Base-by-base conservation (phyloP, 352 stramenopile genomes). In the Phytophthora pinifolia region DNA sequence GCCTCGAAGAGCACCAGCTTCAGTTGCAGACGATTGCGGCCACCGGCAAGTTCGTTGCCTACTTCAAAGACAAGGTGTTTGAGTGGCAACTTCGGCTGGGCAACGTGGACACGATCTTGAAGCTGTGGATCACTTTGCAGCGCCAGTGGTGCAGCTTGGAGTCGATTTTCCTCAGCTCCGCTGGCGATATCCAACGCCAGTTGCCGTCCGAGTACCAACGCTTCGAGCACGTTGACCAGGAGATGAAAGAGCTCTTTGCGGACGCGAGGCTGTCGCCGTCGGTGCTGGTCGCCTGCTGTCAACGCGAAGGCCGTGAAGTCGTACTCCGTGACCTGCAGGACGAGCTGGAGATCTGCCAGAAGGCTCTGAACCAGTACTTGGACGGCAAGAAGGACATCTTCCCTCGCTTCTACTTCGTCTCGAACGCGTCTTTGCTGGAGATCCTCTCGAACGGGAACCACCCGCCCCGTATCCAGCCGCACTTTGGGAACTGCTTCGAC, bases 351-450 rank as follows among this genome's bases (percentile, higher is more conserved):
- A 80, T 98, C 41, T 98, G 96, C 33, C 92, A 98, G 51, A 98
- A 98, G 62, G 94, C 91, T 22, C 70, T 98, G 4, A 98, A 98
- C 55, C 85, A 98, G 60, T 98, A 98, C 56, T 76, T 98, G 14
- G 91, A 98, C 45, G 90, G 91, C 42, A 98, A 98, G 72, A 98
- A 98, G 67, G 96, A 98, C 48, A 90, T 97, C 6, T 97, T 98
- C 46, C 89, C 95, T 10, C 76, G 94, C n/a, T 98, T 98, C 59
- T 98, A 98, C 55, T 98, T 98, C 54, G 90, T 98, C 30, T 98
- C 91, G 10, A 97, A 97, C 20, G 87, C 96, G 14, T 94, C 90
- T 18, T 61, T 98, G 27, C 79, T 98, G 3, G 93, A 98, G 52
- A 98, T 98, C 54, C 68, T 98, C 29, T 97, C 84, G 7, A 98